A percentile compares a stretch with the other conserved stretches of the same genome.
These are phyloP conservation scores for Candida ascalaphidarum DNA, from an alignment of 805 yeast genomes.

Conservation along the genomic window DNA sequence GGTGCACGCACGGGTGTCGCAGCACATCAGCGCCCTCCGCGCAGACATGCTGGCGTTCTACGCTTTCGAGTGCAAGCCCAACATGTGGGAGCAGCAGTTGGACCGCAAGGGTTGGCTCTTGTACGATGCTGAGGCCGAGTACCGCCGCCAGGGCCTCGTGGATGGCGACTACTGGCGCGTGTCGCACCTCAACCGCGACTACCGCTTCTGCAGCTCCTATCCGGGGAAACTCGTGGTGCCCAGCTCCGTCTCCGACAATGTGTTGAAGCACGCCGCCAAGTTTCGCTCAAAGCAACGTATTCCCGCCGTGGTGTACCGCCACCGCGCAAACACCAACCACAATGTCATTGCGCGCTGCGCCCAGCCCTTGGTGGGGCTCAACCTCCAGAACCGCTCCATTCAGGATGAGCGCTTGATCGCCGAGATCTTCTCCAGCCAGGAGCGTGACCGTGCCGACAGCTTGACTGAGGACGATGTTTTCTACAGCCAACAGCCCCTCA, in stretches of 20 bases:
- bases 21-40: slow-evolving; percentile 50
- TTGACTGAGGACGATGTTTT: slow-evolving; percentile 9
- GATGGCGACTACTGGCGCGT: slow-evolving; percentile 54
- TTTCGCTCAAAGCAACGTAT: slow-evolving; percentile 80
- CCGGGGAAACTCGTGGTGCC: slow-evolving; percentile 70
- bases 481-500: slow-evolving; percentile 26
- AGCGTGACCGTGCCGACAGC: slow-evolving; percentile 12
- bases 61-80: slow-evolving; percentile 77
- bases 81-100: slow-evolving; percentile 51
- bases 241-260: slow-evolving; percentile 66
- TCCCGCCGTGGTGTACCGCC: slow-evolving; percentile 75
- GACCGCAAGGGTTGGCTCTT: slow-evolving; percentile 58
- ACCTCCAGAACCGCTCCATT: slow-evolving; percentile 67
- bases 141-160: slow-evolving; percentile 61
- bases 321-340: slow-evolving; percentile 44
- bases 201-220: slow-evolving; percentile 66
- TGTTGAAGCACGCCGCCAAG: slow-evolving; percentile 73
- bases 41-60: slow-evolving; percentile 48
- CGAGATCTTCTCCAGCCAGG: slow-evolving; percentile 64
- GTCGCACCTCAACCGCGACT: slow-evolving; percentile 54
- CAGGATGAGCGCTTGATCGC: slow-evolving; percentile 83
- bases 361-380: slow-evolving; percentile 88
- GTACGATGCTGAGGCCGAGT: slow-evolving; percentile 58
- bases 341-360: slow-evolving; percentile 83
- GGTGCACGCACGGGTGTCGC: slow-evolving; percentile 65